Conservation (phyloP, 2,329 filamentous ascomycete genomes). For the Cladosporium austrohemisphaericum region DNA sequence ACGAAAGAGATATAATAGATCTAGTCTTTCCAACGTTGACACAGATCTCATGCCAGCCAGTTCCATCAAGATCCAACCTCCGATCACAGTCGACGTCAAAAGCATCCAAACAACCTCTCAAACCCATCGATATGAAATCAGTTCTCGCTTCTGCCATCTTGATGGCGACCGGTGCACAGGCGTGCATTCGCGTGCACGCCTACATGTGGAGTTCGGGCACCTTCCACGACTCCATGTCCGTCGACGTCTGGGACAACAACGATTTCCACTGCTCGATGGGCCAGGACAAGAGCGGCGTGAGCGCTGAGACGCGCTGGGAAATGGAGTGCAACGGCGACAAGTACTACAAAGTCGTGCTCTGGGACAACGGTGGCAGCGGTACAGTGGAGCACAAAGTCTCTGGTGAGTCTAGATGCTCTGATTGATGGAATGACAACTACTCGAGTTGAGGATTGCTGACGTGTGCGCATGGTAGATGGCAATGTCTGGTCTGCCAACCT, state of each 20-base stretch:
- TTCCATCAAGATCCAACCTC: slow-evolving; percentile 6
- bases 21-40: slow-evolving; percentile 7
- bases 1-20: slow-evolving; percentile 2
- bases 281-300: slow-evolving; percentile 10
- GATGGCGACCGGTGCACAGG: slow-evolving; percentile 5
- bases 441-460: slow-evolving; percentile 4
- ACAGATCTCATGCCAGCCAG: slow-evolving; percentile 1
- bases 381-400: slow-evolving; percentile 9
- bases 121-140: slow-evolving; percentile 67
- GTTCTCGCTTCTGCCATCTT: slow-evolving; percentile 4
- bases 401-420: slow-evolving; percentile 3
- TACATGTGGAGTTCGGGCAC: slow-evolving; percentile 12
- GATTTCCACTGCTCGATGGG: slow-evolving; percentile 8
- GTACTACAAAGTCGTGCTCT: slow-evolving; percentile 9
- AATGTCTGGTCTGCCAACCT: slow-evolving; percentile 12
- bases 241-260: slow-evolving; percentile 14
- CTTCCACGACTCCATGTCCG: slow-evolving; percentile 3
- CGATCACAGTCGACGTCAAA: slow-evolving; percentile 61
- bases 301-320: slow-evolving; percentile 8
- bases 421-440: neutral
- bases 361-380: slow-evolving; percentile 8
- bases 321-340: slow-evolving; percentile 9
- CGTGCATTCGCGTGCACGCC: slow-evolving; percentile 7
- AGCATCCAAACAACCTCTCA: slow-evolving; percentile 72
- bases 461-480: slow-evolving; percentile 8